Evolutionary conservation across 495 filamentous ascomycete genomes (phyloP), one percentile per base, ranked within the genome.

Genomic region (Platismatia glauca): DNA sequence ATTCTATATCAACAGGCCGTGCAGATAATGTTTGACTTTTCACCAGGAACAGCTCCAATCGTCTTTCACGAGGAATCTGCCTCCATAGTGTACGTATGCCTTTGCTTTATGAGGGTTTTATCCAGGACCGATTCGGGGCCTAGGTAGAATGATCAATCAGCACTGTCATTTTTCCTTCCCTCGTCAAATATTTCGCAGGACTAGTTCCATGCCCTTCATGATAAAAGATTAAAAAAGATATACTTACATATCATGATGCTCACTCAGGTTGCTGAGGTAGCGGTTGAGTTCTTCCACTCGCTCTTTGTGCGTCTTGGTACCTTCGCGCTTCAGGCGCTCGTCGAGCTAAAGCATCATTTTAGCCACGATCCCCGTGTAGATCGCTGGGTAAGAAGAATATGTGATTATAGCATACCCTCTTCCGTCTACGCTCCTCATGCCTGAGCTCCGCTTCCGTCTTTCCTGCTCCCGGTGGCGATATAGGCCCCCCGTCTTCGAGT

Each of bases 281-380:
- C 89, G 89, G 72, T 98, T 98, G 65, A 97, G 78, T 73, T 96
- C 91, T 73, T 98, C 91, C 50, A 98, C 94, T 3, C 89, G 86
- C 79, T 98, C 87, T 73, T 97, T 98, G 71, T 98, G 94, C 46
- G 91, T 95, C 81, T 97, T 98, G 68, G 89, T 79, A 31, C 91
- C 89, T 68, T 91, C 89, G 34, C 87, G 81, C 71, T 89, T 84
- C 37, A 95, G 78, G 41, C 91, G 81, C 74, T 98, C 88, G 67
- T 70, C 58, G 46, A 71, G 59, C 71, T 69, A 52, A 18, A 52
- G 55, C 39, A 65, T n/a, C 29, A 61, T n/a, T 7, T 67, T 34
- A 63, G 57, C 44, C 41, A 44, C 48, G 48, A n/a, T 41, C 12
- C 38, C 15, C 41, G 35, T 69, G 16, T 53, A 24, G 4, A 64